Conservation (phyloP, 1,284 basidiomycete genomes). For the Cystobasidiaceae sp. region DNA sequence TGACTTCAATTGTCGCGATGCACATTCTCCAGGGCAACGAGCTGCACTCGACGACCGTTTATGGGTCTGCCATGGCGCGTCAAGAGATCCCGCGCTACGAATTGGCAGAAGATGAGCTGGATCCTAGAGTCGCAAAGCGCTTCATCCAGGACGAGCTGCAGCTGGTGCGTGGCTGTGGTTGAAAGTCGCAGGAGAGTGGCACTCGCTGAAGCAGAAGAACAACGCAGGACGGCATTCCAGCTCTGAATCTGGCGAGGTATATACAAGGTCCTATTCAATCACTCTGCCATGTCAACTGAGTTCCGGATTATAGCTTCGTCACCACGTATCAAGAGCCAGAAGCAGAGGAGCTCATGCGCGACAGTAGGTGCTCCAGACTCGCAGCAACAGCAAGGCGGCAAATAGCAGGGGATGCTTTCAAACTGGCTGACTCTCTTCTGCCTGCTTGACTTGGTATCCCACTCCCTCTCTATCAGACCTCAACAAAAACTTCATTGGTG, state of each 20-base stretch:
- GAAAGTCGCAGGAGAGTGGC: background rate
- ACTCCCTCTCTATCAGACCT: constrained; percentile 14
- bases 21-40: constrained; percentile 18
- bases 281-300: background rate
- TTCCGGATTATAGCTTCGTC: constrained; percentile 30
- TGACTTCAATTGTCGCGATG: background rate
- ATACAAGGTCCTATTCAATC: background rate
- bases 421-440: background rate
- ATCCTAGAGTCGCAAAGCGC: constrained; percentile 29
- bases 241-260: constrained; percentile 35
- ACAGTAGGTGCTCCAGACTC: background rate
- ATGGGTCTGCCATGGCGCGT: constrained; percentile 39
- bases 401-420: too few relatives aligned
- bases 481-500: constrained; percentile 45
- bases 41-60: constrained; percentile 41
- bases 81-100: constrained; percentile 35
- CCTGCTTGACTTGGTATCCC: background rate
- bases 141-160: constrained; percentile 33
- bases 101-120: constrained; percentile 38
- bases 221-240: constrained; percentile 34
- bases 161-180: constrained; percentile 2
- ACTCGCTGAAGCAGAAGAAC: background rate
- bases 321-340: constrained; percentile 41
- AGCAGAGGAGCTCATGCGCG: constrained; percentile 44
- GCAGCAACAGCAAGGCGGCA: too few relatives aligned